Percentiles rank a stretch among this genome's conserved stretches.
Conservation (phyloP, 1,139 yeast species). For the Scheffersomyces segobiensis region DNA sequence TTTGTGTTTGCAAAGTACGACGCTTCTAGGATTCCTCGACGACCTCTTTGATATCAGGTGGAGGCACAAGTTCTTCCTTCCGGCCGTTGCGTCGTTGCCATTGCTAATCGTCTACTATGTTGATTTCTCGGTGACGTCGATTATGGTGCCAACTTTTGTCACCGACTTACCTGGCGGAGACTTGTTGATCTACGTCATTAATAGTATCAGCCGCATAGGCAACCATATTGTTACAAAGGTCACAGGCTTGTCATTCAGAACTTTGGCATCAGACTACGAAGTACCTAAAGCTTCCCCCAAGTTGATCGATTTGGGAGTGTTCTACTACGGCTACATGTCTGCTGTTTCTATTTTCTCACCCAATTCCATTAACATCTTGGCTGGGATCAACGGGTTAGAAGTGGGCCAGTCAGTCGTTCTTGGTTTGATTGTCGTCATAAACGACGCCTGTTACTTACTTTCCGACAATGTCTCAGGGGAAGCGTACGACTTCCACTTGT, state of each 20-base stretch:
- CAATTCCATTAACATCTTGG: conserved; percentile 92
- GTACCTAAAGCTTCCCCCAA: conserved; percentile 33
- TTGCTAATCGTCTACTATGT: conserved; percentile 87
- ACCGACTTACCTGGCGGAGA: conserved; percentile 29
- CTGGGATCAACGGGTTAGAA: conserved; percentile 95
- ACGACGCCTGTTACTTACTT: conserved; percentile 72
- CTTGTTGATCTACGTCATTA: conserved; percentile 24
- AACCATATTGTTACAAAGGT: conserved; percentile 33
- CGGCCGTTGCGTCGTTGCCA: conserved; percentile 93
- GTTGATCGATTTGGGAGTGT: conserved; percentile 71
- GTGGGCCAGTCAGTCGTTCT: conserved; percentile 91
- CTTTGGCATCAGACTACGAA: conserved; percentile 35
- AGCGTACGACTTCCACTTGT: conserved; percentile 79
- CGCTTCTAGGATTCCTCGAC: conserved; percentile 86
- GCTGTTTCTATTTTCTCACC: conserved; percentile 92
- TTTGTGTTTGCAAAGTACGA: conserved; percentile 79
- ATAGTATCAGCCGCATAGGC: conserved; percentile 26
- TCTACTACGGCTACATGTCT: conserved; percentile 88
- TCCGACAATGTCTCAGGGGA: conserved; percentile 43
- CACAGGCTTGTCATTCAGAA: conserved; percentile 42
- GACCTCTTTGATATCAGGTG: conserved; percentile 94
- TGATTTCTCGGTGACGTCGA: conserved; percentile 89
- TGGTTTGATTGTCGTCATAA: conserved; percentile 66
- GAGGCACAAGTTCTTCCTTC: conserved; percentile 95
- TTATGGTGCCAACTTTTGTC: conserved; percentile 78